Evolutionary conservation across 2,329 filamentous ascomycete species (phyloP), one percentile per base, ranked within the genome.

Genomic region (Penicillium sp.): DNA sequence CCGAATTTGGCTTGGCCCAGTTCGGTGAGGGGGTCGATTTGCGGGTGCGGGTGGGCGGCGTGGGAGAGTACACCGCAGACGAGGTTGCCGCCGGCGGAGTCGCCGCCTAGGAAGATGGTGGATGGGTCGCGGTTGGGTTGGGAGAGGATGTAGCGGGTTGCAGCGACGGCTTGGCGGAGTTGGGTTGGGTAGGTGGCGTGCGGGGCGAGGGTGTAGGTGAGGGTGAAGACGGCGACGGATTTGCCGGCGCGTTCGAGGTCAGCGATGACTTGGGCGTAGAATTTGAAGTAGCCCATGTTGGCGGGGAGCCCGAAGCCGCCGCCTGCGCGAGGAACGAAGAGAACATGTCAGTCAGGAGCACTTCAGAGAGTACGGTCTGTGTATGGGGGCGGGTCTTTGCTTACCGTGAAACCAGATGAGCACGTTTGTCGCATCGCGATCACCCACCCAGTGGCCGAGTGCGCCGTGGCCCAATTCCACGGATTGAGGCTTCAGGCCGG

Each of bases 201-300:
- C 0, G 79, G 79, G 0, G 84, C 79, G n/a, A 88, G 79, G 28
- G 82, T 83, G 71, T 89, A 89, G 41, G 81, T 81, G n/a, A 86
- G 76, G 25, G 84, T 71, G 51, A 87, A 79, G 50, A 83, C 72
- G 17, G 83, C 77, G 34, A 84, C 72, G 35, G 77, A 75, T 54
- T 83, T 79, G 43, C 78, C 79, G 31, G 69, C 63, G 8, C 71
- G 70, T n/a, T 73, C 68, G 20, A 83, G 70, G n/a, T 76, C 71
- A 39, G 76, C 71, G 53, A 79, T 71, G 35, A 84, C 71, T 15
- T 79, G 75, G 20, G 70, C 67, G 51, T 82, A 75, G 75, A 82
- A 86, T 17, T 78, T 70, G 55, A 84, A 75, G 67, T 85, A 82
- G 43, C 76, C 80, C 6, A 77, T 63, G 5, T 71, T 73, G 7